phyloP scores from a whole-genome alignment of 306 rosid genomes.

The Lathyrus aphaca region DNA sequence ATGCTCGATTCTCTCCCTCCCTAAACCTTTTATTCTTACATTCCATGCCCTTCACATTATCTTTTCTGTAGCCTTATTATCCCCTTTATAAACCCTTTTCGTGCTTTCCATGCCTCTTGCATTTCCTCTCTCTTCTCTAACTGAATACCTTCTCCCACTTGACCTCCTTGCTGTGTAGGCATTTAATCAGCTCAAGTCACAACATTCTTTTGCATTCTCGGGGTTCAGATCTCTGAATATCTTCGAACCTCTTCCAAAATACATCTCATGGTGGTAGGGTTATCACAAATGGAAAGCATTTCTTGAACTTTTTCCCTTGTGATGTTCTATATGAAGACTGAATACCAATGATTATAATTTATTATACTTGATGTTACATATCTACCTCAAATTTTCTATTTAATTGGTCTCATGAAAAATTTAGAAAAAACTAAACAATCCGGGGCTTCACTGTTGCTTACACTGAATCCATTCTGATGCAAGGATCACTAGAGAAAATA shows the following conservation, averaged over 20 bases:
- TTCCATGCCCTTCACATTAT: not conserved
- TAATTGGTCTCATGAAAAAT: conserved; percentile 2
- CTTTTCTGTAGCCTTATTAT: not conserved
- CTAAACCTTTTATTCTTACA: not conserved
- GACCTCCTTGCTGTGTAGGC: not conserved
- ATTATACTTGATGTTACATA: not conserved
- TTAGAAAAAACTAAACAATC: not conserved
- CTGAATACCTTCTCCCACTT: not conserved
- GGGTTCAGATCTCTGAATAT: not conserved
- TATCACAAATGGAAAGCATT: not conserved
- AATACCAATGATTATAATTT: not conserved
- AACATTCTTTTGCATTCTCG: not conserved
- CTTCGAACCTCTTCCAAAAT: not conserved
- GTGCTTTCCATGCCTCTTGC: not conserved
- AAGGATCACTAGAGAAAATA: not conserved
- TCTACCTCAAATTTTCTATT: not conserved
- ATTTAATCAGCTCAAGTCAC: too few relatives aligned
- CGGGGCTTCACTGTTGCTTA: not conserved
- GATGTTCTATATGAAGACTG: not conserved
- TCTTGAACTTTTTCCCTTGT: too few relatives aligned
- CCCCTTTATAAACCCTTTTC: not conserved
- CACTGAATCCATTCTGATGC: not conserved
- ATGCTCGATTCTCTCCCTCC: conserved; percentile 5
- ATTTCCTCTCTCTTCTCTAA: not conserved
- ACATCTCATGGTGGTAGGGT: not conserved